Evolutionary conservation across 2,329 filamentous ascomycete species (phyloP).

Genomic region (Penicillium verrucosum): DNA sequence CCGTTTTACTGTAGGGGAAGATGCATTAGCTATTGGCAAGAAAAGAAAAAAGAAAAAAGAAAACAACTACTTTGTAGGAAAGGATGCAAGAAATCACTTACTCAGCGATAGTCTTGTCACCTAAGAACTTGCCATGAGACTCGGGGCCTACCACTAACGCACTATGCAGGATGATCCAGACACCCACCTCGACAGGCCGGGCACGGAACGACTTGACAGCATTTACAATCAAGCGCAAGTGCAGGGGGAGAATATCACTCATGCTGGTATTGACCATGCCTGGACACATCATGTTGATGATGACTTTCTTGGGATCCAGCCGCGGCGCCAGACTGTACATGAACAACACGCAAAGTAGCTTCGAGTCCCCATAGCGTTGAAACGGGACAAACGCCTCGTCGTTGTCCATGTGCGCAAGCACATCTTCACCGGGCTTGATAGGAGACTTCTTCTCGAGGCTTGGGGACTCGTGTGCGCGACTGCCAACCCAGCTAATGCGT

Average conservation of each 20-base stretch:
- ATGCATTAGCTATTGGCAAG: not conserved
- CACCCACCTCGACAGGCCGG: not conserved
- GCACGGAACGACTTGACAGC: not conserved
- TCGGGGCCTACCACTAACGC: not conserved
- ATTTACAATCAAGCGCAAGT: not conserved
- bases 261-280: conserved; percentile 24
- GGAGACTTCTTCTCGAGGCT: not conserved
- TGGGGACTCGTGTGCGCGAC: not conserved
- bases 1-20: not conserved
- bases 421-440: not conserved
- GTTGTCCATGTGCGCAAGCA: not conserved
- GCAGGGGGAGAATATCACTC: conserved; percentile 3
- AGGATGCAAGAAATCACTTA: not conserved
- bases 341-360: conserved; percentile 25
- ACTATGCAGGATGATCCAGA: not conserved
- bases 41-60: not conserved
- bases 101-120: not conserved
- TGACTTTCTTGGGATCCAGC: conserved; percentile 17
- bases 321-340: conserved; percentile 22
- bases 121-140: not conserved
- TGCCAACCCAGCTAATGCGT: not conserved
- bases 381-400: not conserved
- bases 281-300: conserved; percentile 29
- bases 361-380: conserved; percentile 18
- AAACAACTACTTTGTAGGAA: no score